phyloP scores from a whole-genome alignment of 768 basidiomycete species.

The Krasilnikovozyma curviuscula region DNA sequence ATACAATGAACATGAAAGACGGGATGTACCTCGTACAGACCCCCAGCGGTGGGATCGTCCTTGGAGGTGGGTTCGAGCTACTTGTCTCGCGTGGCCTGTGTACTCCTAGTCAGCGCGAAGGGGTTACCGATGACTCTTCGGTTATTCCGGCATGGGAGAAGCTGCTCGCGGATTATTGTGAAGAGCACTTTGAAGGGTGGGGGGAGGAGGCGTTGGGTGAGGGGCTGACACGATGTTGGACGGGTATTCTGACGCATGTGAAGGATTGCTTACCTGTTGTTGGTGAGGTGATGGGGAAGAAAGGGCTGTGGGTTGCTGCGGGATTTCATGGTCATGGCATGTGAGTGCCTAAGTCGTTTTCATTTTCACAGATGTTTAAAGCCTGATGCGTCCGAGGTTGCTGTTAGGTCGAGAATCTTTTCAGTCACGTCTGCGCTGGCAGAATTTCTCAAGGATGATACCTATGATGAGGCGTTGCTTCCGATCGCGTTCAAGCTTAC shows the following conservation, averaged over 20 bases:
- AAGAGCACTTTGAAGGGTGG: constrained; percentile 15
- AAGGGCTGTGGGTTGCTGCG: background rate
- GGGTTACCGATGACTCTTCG: constrained; percentile 8
- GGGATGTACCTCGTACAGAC: constrained; percentile 15
- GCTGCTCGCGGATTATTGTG: constrained; percentile 14
- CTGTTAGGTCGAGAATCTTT: no score
- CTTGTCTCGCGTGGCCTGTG: constrained; percentile 5
- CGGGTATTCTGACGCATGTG: constrained; percentile 16
- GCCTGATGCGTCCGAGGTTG: no score
- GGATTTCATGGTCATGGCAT: constrained; percentile 5
- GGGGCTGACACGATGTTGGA: constrained; percentile 17
- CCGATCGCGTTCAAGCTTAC: no score
- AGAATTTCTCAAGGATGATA: no score
- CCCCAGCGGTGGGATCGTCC: constrained; percentile 12
- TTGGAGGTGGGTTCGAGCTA: constrained; percentile 8
- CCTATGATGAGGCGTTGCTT: no score
- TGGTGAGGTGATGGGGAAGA: constrained; percentile 14
- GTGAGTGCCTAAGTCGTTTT: no score
- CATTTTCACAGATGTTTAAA: no score
- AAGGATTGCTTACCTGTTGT: constrained; percentile 19
- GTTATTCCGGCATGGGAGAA: background rate
- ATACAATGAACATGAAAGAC: constrained; percentile 16
- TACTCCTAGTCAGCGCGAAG: constrained; percentile 5
- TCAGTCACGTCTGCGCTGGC: no score
- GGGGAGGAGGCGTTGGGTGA: constrained; percentile 16